Conservation (phyloP, 2,329 filamentous ascomycete species). For the Trichophyton schoenleinii region DNA sequence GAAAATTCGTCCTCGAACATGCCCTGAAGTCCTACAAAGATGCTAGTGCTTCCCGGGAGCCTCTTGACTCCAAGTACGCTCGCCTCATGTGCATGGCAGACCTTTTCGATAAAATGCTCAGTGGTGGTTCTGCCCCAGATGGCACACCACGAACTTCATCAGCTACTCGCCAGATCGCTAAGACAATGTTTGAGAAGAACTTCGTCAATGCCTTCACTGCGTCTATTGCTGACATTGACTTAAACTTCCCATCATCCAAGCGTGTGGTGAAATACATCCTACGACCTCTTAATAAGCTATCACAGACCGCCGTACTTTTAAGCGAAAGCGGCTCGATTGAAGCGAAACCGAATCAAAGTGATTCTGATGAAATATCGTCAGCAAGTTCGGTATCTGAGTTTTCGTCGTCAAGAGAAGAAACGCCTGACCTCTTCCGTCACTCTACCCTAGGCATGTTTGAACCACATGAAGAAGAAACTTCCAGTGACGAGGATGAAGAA, state of each 20-base stretch:
- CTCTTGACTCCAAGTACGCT: constrained; percentile 74
- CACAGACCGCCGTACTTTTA: constrained; percentile 71
- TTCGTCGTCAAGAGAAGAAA: constrained; percentile 80
- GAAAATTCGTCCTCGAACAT: constrained; percentile 89
- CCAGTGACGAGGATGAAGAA: constrained; percentile 55
- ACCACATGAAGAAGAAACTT: constrained; percentile 65
- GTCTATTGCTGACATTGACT: constrained; percentile 87
- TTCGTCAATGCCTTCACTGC: constrained; percentile 78
- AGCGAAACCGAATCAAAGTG: constrained; percentile 51
- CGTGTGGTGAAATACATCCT: constrained; percentile 93
- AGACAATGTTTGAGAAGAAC: constrained; percentile 97
- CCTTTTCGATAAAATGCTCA: constrained; percentile 84
- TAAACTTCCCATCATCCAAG: constrained; percentile 88
- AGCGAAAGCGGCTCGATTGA: constrained; percentile 71
- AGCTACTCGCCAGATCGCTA: constrained; percentile 73
- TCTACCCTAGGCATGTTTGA: constrained; percentile 93
- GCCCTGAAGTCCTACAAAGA: constrained; percentile 86
- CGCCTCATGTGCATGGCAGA: constrained; percentile 79
- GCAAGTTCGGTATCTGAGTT: constrained; percentile 80
- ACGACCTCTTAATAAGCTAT: constrained; percentile 74
- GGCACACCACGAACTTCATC: constrained; percentile 34
- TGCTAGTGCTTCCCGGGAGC: constrained; percentile 63
- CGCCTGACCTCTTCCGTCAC: constrained; percentile 91
- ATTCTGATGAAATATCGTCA: constrained; percentile 79
- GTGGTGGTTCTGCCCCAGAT: constrained; percentile 57